Conservation (phyloP, 305 asterid genomes). For the Rubia occidens region DNA sequence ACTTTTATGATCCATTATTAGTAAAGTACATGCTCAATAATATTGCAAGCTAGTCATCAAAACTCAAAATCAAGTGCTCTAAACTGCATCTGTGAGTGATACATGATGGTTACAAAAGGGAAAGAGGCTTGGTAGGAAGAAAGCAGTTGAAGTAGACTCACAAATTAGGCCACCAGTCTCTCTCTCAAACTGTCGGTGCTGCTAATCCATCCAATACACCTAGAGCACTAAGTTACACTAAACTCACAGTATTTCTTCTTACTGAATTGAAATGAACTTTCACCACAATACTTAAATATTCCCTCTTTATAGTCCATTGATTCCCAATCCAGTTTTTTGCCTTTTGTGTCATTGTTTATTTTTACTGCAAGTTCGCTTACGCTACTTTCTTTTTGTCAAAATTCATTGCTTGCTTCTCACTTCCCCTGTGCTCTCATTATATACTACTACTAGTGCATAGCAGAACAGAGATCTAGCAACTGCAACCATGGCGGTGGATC, state of each 20-base stretch:
- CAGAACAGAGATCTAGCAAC: not conserved
- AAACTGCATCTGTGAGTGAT: not conserved
- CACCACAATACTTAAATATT: not conserved
- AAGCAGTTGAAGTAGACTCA: not conserved
- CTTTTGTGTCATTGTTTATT: not conserved
- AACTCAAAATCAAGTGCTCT: not conserved
- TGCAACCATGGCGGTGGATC: conserved; percentile 70
- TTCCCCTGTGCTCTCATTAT: not conserved
- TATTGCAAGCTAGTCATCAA: not conserved
- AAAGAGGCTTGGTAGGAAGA: not conserved
- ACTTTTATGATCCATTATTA: too few relatives aligned
- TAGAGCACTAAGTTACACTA: not conserved
- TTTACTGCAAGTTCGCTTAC: not conserved
- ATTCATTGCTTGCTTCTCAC: conserved; percentile 4
- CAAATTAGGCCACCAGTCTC: conserved; percentile 2
- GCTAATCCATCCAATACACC: not conserved
- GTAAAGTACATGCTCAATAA: too few relatives aligned
- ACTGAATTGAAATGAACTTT: not conserved
- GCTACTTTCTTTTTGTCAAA: not conserved
- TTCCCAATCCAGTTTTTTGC: not conserved
- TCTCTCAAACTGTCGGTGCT: conserved; percentile 7
- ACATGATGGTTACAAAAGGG: not conserved
- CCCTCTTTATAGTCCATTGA: conserved; percentile 5
- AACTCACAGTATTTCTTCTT: not conserved
- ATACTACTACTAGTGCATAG: not conserved